Conservation (phyloP, 1,284 basidiomycete species). For the Naganishia albida region DNA sequence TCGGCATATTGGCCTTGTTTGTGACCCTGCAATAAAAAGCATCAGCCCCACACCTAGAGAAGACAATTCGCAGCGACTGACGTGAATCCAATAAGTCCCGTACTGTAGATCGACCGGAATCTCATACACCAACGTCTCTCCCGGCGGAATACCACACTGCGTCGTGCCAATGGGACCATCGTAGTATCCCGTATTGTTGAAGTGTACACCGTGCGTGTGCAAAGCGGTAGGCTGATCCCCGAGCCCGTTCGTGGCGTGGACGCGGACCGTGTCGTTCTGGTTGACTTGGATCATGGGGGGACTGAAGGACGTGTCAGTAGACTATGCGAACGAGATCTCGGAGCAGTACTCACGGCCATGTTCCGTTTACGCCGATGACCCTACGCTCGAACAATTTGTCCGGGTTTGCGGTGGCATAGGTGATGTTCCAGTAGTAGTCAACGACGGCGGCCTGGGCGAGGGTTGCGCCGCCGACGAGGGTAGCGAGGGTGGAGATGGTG, state of each 20-base stretch:
- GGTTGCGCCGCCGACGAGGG: not conserved
- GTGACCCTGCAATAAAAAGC: constrained; percentile 36
- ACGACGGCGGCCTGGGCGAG: constrained; percentile 44
- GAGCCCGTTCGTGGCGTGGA: constrained; percentile 74
- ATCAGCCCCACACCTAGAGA: not conserved
- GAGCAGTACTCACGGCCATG: constrained; percentile 74
- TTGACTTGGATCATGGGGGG: constrained; percentile 76
- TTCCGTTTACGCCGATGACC: constrained; percentile 81
- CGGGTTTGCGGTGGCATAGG: constrained; percentile 53
- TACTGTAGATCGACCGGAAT: constrained; percentile 74
- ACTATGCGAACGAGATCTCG: not conserved
- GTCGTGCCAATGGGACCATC: constrained; percentile 82
- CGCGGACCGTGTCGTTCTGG: constrained; percentile 66
- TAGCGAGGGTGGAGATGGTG: constrained; percentile 1
- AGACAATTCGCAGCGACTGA: constrained; percentile 53
- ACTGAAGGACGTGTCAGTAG: constrained; percentile 52
- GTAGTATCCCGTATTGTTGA: constrained; percentile 79
- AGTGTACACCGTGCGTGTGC: constrained; percentile 91
- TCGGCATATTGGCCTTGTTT: constrained; percentile 77
- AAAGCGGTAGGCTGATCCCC: constrained; percentile 53
- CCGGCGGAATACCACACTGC: constrained; percentile 85
- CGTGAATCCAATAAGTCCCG: constrained; percentile 89
- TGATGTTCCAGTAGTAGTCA: constrained; percentile 55
- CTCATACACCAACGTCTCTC: constrained; percentile 71
- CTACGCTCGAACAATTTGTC: constrained; percentile 61